Conservation (phyloP, 805 yeast genomes). For the Lachancea sp. region DNA sequence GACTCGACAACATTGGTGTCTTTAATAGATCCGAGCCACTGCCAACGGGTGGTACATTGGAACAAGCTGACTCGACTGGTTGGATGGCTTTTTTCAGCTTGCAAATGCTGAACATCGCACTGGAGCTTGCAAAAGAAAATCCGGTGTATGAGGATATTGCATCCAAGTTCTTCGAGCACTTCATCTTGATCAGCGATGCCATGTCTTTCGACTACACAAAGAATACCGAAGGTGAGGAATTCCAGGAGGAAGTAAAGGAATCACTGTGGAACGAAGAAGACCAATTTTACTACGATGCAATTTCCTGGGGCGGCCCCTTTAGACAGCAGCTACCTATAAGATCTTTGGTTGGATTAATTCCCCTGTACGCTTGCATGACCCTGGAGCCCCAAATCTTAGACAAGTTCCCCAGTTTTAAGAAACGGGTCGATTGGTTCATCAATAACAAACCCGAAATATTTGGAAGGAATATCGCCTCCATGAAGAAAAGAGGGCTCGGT, state of each 20-base stretch:
- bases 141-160: slow-evolving; percentile 91
- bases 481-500: slow-evolving; percentile 72
- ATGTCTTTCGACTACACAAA: slow-evolving; percentile 55
- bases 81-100: slow-evolving; percentile 94
- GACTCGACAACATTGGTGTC: slow-evolving; percentile 86
- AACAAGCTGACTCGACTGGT: slow-evolving; percentile 94
- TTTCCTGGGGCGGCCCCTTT: slow-evolving; percentile 67
- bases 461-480: slow-evolving; percentile 78
- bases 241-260: slow-evolving; percentile 42
- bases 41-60: slow-evolving; percentile 86
- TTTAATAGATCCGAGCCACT: slow-evolving; percentile 89
- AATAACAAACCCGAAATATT: slow-evolving; percentile 63
- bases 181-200: slow-evolving; percentile 85
- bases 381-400: slow-evolving; percentile 77
- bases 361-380: slow-evolving; percentile 82
- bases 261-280: slow-evolving; percentile 88
- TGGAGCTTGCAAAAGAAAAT: slow-evolving; percentile 79
- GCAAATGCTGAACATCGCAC: slow-evolving; percentile 87
- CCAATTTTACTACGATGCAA: slow-evolving; percentile 85
- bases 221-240: slow-evolving; percentile 31
- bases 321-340: slow-evolving; percentile 73
- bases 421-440: slow-evolving; percentile 78
- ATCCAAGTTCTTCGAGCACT: slow-evolving; percentile 89
- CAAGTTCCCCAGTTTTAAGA: slow-evolving; percentile 74
- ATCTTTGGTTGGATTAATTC: slow-evolving; percentile 86